Conservation (phyloP, 208 protist species). For the Trichomonas gallinae region DNA sequence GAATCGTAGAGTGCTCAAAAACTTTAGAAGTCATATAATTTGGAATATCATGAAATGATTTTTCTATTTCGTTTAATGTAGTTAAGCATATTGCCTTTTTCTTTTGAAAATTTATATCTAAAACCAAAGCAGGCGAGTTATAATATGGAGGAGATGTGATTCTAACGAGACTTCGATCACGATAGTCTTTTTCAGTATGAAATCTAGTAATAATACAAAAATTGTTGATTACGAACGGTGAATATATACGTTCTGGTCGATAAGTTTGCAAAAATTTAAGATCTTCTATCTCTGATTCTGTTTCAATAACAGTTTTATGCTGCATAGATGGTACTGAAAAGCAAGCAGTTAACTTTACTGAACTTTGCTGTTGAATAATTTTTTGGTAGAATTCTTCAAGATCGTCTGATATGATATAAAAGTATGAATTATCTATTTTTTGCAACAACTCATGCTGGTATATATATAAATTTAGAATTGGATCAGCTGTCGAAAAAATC, state of each 20-base stretch:
- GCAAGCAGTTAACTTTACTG: not conserved
- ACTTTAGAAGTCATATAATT: not conserved
- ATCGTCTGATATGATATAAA: not conserved
- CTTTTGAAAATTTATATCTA: not conserved
- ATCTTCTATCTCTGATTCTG: not conserved
- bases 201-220: not conserved
- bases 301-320: not conserved
- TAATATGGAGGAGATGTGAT: not conserved
- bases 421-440: not conserved
- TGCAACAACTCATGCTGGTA: not conserved
- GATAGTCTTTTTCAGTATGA: not conserved
- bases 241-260: not conserved
- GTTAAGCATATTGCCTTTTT: not conserved
- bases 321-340: not conserved
- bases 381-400: not conserved
- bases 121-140: not conserved
- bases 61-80: not conserved
- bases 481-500: not conserved
- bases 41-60: not conserved
- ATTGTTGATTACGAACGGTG: not conserved
- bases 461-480: not conserved
- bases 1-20: not conserved
- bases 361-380: not conserved
- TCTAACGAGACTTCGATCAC: not conserved
- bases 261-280: not conserved